These are phyloP conservation scores for Acrodontium crateriforme DNA, from an alignment of 2,329 filamentous ascomycete genomes.

Conservation along the genomic window DNA sequence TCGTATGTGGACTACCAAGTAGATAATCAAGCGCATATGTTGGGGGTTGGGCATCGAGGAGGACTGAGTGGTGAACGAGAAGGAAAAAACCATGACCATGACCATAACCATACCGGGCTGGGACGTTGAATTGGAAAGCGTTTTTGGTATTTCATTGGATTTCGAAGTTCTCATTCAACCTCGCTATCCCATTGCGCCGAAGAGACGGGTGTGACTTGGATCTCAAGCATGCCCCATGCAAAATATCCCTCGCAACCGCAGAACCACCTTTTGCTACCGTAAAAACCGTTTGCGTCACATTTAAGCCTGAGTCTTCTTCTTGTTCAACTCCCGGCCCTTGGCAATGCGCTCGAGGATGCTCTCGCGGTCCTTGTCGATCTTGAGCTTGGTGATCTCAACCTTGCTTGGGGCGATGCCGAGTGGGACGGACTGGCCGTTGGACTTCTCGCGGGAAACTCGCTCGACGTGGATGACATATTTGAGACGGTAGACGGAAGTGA, in stretches of 20 bases:
- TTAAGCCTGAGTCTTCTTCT: constrained; percentile 49
- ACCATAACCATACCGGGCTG: not conserved
- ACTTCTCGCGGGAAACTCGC: constrained; percentile 94
- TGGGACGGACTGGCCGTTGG: constrained; percentile 87
- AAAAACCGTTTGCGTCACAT: no score
- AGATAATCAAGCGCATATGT: constrained; percentile 70
- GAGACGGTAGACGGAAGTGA: constrained; percentile 93
- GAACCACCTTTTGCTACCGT: constrained; percentile 32
- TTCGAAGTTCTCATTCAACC: constrained; percentile 1
- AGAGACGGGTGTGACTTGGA: no score
- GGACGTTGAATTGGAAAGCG: not conserved
- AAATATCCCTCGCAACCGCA: no score
- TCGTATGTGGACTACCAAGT: constrained; percentile 57
- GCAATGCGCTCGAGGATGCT: constrained; percentile 75
- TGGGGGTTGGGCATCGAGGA: constrained; percentile 1
- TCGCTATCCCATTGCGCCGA: not conserved
- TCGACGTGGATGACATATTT: constrained; percentile 97
- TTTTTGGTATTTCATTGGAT: not conserved
- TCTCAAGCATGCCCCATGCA: no score
- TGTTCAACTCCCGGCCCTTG: constrained; percentile 56
- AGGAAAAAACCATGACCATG: not conserved
- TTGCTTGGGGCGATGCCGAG: constrained; percentile 93
- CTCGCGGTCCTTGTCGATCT: constrained; percentile 93
- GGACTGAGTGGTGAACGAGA: not conserved
- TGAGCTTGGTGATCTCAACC: constrained; percentile 96